Evolutionary conservation across 768 basidiomycete species (phyloP), one percentile per base, ranked within the genome.

Genomic region (Lactarius trivialis): DNA sequence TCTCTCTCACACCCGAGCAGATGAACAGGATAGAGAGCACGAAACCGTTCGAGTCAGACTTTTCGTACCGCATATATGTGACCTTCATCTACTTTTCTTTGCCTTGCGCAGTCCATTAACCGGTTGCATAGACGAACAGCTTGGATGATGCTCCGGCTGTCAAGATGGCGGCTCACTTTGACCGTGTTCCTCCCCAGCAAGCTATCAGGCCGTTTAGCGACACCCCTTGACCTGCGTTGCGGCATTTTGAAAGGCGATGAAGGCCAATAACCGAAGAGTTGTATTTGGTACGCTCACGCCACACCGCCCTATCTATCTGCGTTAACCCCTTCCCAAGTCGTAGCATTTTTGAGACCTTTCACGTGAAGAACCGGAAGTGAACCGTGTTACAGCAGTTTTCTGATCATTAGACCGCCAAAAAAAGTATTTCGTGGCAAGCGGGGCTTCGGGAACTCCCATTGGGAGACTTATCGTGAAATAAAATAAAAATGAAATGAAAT

Each of bases 1-100:
- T 85, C 41, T 64, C 72, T 0, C 45, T 48, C 52, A 76, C 76
- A 1, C 64, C 72, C 0, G 77, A 78, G 43, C 80, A 84, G n/a
- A 78, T 84, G 41, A 70, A 73, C 37, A 74, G 72, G 43, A 64
- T 85, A 12, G 82, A 84, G 55, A 69, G 72, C 33, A 68, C 73
- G 8, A 55, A 76, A 11, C 75, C 78, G 0, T 45, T 45, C 12
- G 45, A 81, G 43, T 60, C 63, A 8, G 83, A 82, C 4, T 84
- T 84, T 71, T 75, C 78, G 0, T 36, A 19, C 33, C 24, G 14
- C 9, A 1, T 24, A 7, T 52, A 19, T 32, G 51, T 52, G 15
- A 52, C 4, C 6, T 19, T 14, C 21, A 30, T 52, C 4, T 26
- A 17, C n/a, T n/a, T 7, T 33, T 21, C 30, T 7, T 32, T 52